Evolutionary conservation across 208 protist species (phyloP).

Genomic region (Balamuthia mandrillaris): DNA sequence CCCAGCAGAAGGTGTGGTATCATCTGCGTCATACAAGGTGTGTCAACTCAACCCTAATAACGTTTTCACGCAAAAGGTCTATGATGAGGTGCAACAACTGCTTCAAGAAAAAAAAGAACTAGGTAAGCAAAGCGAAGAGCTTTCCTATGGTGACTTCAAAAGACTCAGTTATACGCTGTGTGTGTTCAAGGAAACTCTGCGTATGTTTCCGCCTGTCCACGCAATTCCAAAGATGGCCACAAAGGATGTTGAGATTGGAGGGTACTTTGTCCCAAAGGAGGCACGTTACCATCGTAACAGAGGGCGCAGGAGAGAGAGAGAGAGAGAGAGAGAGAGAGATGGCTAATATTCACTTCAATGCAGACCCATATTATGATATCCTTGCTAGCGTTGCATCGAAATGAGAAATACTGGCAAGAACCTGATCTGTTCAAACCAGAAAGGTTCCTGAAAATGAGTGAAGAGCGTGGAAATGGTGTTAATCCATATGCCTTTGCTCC

Average conservation of each 20-base stretch:
- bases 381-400: background rate
- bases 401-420: background rate
- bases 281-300: too few relatives aligned
- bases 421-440: background rate
- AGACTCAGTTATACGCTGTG: background rate
- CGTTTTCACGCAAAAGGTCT: background rate
- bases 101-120: background rate
- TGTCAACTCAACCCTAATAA: too few relatives aligned
- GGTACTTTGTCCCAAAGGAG: too few relatives aligned
- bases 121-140: too few relatives aligned
- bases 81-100: background rate
- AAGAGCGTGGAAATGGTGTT: background rate
- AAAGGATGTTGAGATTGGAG: too few relatives aligned
- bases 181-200: constrained; percentile 19
- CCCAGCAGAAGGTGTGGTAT: background rate
- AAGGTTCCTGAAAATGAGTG: too few relatives aligned
- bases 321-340: too few relatives aligned
- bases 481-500: background rate
- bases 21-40: too few relatives aligned
- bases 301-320: too few relatives aligned
- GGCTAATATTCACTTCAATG: too few relatives aligned
- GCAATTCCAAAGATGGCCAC: background rate
- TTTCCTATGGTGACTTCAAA: constrained; percentile 1
- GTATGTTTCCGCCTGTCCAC: background rate
- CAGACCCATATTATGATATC: background rate